Percentiles rank a stretch among this genome's conserved stretches.
These are phyloP conservation scores for Pleurotus salmoneostramineus DNA, from an alignment of 768 basidiomycete species.

Conservation along the genomic window DNA sequence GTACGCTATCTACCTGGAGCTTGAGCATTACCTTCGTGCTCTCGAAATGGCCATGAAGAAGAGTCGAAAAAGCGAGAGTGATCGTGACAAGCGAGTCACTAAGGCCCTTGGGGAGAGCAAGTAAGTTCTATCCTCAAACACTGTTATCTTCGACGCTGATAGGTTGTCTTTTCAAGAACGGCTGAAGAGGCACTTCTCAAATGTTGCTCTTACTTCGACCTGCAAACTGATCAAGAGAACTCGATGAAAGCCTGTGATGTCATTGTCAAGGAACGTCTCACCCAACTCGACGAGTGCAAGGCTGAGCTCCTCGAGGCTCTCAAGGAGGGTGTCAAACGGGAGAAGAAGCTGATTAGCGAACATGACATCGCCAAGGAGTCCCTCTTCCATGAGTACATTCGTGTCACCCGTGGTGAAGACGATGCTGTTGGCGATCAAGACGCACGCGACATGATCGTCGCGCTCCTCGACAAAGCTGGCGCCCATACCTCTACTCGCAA, in stretches of 20 bases:
- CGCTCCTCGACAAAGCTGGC: constrained; percentile 41
- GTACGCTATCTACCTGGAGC: constrained; percentile 89
- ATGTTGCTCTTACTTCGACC: constrained; percentile 92
- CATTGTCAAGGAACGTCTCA: constrained; percentile 78
- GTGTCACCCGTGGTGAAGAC: constrained; percentile 47
- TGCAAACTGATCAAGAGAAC: constrained; percentile 64
- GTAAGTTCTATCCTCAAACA: constrained; percentile 36
- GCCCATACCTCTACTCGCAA: constrained; percentile 17
- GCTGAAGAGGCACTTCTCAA: constrained; percentile 93
- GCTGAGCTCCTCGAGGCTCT: constrained; percentile 66
- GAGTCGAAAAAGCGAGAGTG: constrained; percentile 68
- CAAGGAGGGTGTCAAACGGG: constrained; percentile 59
- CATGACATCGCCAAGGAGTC: constrained; percentile 50
- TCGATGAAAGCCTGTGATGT: constrained; percentile 93
- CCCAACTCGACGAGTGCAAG: constrained; percentile 78
- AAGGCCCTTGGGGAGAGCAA: constrained; percentile 87
- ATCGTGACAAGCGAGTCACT: constrained; percentile 84
- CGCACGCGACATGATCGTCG: constrained; percentile 56
- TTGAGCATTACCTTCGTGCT: constrained; percentile 89
- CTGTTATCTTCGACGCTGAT: constrained; percentile 4
- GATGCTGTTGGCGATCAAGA: constrained; percentile 80
- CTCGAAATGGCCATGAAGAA: constrained; percentile 80
- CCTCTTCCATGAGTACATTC: constrained; percentile 75
- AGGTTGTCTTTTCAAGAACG: constrained; percentile 40
- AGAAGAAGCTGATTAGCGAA: constrained; percentile 61